Evolutionary conservation across 2,329 filamentous ascomycete species (phyloP).

Genomic region (Cladophialophora psammophila): DNA sequence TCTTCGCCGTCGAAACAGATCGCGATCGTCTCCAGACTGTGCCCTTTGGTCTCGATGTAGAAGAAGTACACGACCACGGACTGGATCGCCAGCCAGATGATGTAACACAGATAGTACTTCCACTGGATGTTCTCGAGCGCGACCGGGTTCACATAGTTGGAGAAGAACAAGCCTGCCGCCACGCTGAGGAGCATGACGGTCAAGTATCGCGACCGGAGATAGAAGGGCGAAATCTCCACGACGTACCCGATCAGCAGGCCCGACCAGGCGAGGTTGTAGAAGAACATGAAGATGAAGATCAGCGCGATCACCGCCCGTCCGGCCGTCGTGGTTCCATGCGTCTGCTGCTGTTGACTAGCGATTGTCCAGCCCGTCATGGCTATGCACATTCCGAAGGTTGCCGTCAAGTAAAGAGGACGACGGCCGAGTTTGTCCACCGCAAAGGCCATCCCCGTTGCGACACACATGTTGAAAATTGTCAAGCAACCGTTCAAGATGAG

Average conservation of each 20-base stretch:
- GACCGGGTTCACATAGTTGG: constrained; percentile 42
- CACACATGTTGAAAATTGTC: constrained; percentile 26
- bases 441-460: constrained; percentile 49
- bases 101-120: constrained; percentile 44
- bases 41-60: constrained; percentile 47
- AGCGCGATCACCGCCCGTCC: constrained; percentile 46
- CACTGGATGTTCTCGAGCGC: constrained; percentile 41
- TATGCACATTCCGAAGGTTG: constrained; percentile 46
- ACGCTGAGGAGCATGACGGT: constrained; percentile 37
- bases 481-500: constrained; percentile 37
- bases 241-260: constrained; percentile 44
- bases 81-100: constrained; percentile 43
- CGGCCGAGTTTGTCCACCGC: constrained; percentile 64
- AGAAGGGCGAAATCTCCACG: constrained; percentile 47
- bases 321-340: background rate
- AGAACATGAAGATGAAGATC: constrained; percentile 46
- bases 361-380: constrained; percentile 31
- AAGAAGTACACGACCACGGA: constrained; percentile 46
- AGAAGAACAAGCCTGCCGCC: constrained; percentile 24
- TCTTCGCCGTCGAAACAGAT: constrained; percentile 37
- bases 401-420: constrained; percentile 63
- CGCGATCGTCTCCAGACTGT: constrained; percentile 46
- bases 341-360: constrained; percentile 12
- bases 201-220: constrained; percentile 47
- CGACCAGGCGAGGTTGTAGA: constrained; percentile 45